These are phyloP conservation scores for Malus domestica DNA, from an alignment of 306 rosid genomes.

Conservation along the genomic window ASM211411v1 NC_041804.1:8295501-8296000, in stretches of 20 bases:
- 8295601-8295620: too few species aligned
- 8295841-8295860: background rate
- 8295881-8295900: slow-evolving; percentile 14
- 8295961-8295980: slow-evolving; percentile 41
- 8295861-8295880: slow-evolving; percentile 2
- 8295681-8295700: too few species aligned
- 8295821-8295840: background rate
- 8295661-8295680: too few species aligned
- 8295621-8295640: too few species aligned
- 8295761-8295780: background rate
- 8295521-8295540: background rate
- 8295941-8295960: slow-evolving; percentile 42
- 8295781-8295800: background rate
- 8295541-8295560: too few species aligned
- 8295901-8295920: slow-evolving; percentile 51
- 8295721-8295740: too few species aligned
- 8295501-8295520: background rate
- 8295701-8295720: too few species aligned
- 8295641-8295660: too few species aligned
- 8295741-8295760: too few species aligned
- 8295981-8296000: slow-evolving; percentile 35
- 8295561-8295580: too few species aligned
- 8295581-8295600: too few species aligned
- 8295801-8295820: background rate
- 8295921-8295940: slow-evolving; percentile 20